Conservation (phyloP, 306 rosid genomes). For the Sindora glabra region DNA sequence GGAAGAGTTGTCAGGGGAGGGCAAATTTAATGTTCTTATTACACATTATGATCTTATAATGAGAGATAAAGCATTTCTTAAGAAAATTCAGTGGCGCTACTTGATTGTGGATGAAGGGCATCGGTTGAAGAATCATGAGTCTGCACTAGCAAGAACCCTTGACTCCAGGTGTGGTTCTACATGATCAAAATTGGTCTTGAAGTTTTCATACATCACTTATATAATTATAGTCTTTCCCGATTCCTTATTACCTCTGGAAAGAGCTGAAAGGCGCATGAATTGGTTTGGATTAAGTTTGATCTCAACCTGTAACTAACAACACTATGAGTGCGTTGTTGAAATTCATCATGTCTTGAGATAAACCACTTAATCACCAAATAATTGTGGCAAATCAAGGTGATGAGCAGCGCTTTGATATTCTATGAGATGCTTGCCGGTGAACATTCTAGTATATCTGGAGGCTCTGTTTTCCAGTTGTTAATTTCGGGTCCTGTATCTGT, state of each 20-base stretch:
- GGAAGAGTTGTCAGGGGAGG: conserved; percentile 88
- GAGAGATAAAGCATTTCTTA: conserved; percentile 94
- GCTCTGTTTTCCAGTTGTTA: too few relatives aligned
- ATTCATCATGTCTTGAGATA: neutral
- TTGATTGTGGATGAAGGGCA: conserved; percentile 99
- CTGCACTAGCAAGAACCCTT: conserved; percentile 91
- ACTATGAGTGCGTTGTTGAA: neutral
- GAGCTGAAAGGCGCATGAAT: neutral
- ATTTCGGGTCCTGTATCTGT: too few relatives aligned
- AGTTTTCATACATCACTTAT: too few relatives aligned
- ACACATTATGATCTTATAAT: conserved; percentile 97
- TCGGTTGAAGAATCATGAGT: conserved; percentile 91
- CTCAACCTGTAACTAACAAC: neutral
- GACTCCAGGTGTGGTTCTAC: conserved; percentile 67
- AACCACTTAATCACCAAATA: neutral
- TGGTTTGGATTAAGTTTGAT: neutral
- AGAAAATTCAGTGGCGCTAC: conserved; percentile 87
- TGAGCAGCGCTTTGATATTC: too few relatives aligned
- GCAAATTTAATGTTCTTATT: conserved; percentile 80
- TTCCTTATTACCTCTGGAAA: neutral
- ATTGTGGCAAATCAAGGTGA: neutral
- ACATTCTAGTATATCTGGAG: too few relatives aligned
- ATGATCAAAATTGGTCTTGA: too few relatives aligned
- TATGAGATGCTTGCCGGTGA: too few relatives aligned
- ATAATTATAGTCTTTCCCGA: neutral